Percentiles rank a stretch among this genome's conserved stretches.
These are phyloP conservation scores for Theobroma cacao DNA, from an alignment of 345 rosid genomes.

Conservation along the genomic window DNA sequence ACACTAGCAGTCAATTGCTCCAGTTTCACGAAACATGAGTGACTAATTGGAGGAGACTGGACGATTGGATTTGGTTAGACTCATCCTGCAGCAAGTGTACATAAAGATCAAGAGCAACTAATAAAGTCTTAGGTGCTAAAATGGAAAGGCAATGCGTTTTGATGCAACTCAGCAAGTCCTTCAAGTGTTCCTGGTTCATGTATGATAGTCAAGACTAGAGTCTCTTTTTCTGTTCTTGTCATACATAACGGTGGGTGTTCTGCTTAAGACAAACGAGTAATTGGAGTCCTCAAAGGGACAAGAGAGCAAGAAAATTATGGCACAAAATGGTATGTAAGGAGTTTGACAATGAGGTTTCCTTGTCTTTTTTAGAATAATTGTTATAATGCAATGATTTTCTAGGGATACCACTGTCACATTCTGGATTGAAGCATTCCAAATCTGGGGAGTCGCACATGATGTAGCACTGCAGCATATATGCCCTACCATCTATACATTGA, in stretches of 20 bases:
- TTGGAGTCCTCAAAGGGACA: not conserved
- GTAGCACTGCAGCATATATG: not conserved
- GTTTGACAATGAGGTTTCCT: not conserved
- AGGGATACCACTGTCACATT: not conserved
- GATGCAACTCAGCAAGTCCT: not conserved
- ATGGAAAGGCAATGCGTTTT: not conserved
- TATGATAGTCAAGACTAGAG: not conserved
- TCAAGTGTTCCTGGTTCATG: not conserved
- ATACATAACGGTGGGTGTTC: not conserved
- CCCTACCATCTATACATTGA: not conserved
- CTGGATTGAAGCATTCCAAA: not conserved
- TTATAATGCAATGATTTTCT: not conserved
- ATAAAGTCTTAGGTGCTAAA: not conserved
- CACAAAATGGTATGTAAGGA: constrained; percentile 3
- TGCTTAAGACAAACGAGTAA: not conserved
- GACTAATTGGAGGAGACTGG: not conserved
- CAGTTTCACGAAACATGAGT: not conserved
- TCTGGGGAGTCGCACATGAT: not conserved
- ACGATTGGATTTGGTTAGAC: not conserved
- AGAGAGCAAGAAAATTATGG: not conserved
- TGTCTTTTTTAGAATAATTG: not conserved
- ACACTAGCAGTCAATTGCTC: not conserved
- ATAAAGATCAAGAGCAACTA: not conserved
- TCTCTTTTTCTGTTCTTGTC: not conserved
- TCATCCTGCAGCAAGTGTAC: not conserved